These are phyloP conservation scores for Penicillium angulare DNA, from an alignment of 495 filamentous ascomycete genomes.

Conservation along the genomic window DNA sequence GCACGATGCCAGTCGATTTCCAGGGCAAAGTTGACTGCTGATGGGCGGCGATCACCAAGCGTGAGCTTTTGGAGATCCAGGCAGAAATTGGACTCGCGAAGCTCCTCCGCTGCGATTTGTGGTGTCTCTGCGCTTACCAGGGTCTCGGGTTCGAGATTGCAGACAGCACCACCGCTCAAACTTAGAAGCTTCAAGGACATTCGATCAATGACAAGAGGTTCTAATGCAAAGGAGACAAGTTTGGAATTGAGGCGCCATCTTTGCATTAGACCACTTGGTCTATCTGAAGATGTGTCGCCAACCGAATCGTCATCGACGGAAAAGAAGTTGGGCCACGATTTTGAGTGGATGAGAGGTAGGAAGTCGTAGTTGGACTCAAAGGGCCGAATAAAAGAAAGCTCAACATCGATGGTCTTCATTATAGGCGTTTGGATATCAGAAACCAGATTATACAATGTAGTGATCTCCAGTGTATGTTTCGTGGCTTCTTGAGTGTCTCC, in stretches of 20 bases:
- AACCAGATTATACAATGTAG: constrained; percentile 70
- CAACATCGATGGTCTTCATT: constrained; percentile 62
- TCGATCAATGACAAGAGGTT: constrained; percentile 65
- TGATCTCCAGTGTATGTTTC: constrained; percentile 68
- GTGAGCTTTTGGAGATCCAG: constrained; percentile 68
- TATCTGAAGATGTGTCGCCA: constrained; percentile 21
- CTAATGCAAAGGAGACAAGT: constrained; percentile 71
- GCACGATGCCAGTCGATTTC: constrained; percentile 68
- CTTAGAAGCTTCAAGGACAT: constrained; percentile 56
- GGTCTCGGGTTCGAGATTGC: constrained; percentile 41
- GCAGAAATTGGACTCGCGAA: constrained; percentile 67
- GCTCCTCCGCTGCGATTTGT: constrained; percentile 58
- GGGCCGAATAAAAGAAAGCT: constrained; percentile 71
- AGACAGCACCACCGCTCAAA: constrained; percentile 53
- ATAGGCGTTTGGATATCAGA: constrained; percentile 84
- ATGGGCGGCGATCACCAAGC: constrained; percentile 75
- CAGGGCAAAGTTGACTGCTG: constrained; percentile 71
- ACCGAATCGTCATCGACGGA: constrained; percentile 43
- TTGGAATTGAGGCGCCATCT: constrained; percentile 73
- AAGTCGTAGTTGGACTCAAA: constrained; percentile 91
- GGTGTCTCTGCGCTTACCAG: constrained; percentile 29
- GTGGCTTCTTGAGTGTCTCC: constrained; percentile 48
- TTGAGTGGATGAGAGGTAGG: constrained; percentile 68
- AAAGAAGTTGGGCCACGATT: constrained; percentile 86
- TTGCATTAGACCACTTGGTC: constrained; percentile 68